Evolutionary conservation across 805 yeast species (phyloP), one percentile per base, ranked within the genome.

Genomic region (Candida tammaniensis): DNA sequence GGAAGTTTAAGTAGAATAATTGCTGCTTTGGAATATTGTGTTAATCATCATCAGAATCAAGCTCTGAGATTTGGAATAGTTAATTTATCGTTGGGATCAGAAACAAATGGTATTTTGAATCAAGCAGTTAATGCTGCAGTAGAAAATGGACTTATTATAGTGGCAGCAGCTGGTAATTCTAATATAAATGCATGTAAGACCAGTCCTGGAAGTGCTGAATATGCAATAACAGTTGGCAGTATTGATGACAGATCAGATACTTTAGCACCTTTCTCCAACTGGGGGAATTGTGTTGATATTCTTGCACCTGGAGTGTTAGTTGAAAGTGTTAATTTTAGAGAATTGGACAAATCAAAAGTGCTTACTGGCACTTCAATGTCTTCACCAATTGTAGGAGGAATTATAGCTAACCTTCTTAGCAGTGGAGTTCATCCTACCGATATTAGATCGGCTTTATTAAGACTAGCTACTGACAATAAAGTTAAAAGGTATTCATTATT

Each of bases 271-370:
- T 89, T 91, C 49, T 76, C 93, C n/a, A 89, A 91, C 52, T 86
- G 89, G 88, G 97, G 98, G 0, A 65, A 69, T n/a, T 91, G 97
- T 57, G 94, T 89, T 6, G 87, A 86, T 51, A 68, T 86, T 1
- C 82, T 85, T 59, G 87, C 96, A 0, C 76, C 91, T 30, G 98
- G 98, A 0, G 80, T 80, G 0, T 62, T 64, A 11, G 81, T 87
- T 3, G 61, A 67, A 17, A 81, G 89, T 35, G 65, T 82, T 10
- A 66, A 75, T 8, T 63, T 62, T 24, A 45, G 51, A 20, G 46
- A 54, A 15, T 27, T 15, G 7, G 17, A 20, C 18, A 11, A 20
- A 11, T 61, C 73, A 6, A 55, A 55, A 22, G 29, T 48, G 3
- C 61, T 78, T 48, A 76, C 87, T 2, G 94, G 94, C 1, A 85